phyloP scores from a whole-genome alignment of 441 rosid genomes.

The Mallotus repandus region DNA sequence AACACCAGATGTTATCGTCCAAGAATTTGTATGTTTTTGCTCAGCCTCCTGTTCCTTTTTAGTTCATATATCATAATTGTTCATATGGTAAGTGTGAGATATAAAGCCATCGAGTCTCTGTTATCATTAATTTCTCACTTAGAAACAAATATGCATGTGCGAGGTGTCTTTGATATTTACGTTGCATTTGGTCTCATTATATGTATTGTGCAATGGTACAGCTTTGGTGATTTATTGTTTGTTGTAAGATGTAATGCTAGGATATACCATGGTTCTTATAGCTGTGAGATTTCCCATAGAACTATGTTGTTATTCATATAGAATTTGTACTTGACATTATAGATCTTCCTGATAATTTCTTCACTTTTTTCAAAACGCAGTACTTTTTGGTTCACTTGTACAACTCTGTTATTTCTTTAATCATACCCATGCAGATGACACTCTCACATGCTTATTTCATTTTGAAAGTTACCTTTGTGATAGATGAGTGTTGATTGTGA shows the following conservation, averaged over 20 bases:
- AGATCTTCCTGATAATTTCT: neutral
- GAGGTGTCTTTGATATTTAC: neutral
- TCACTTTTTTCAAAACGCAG: neutral
- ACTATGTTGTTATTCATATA: neutral
- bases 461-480: neutral
- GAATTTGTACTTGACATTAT: neutral
- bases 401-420: neutral
- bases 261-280: neutral
- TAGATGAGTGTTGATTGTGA: conserved; percentile 14
- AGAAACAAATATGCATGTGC: neutral
- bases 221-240: conserved; percentile 1
- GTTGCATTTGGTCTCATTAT: neutral
- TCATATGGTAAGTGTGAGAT: neutral
- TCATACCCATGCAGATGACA: neutral
- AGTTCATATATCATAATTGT: neutral
- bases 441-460: neutral
- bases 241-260: neutral
- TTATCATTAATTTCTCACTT: neutral
- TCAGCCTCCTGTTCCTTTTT: conserved; percentile 10
- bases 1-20: conserved; percentile 84
- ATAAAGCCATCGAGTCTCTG: neutral
- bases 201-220: neutral
- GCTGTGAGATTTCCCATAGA: neutral
- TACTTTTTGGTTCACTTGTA: neutral
- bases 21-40: conserved; percentile 70